A percentile compares a stretch with the other conserved stretches of the same genome.
phyloP scores from a whole-genome alignment of 495 filamentous ascomycete genomes.

The Penicillium cataractarum region DNA sequence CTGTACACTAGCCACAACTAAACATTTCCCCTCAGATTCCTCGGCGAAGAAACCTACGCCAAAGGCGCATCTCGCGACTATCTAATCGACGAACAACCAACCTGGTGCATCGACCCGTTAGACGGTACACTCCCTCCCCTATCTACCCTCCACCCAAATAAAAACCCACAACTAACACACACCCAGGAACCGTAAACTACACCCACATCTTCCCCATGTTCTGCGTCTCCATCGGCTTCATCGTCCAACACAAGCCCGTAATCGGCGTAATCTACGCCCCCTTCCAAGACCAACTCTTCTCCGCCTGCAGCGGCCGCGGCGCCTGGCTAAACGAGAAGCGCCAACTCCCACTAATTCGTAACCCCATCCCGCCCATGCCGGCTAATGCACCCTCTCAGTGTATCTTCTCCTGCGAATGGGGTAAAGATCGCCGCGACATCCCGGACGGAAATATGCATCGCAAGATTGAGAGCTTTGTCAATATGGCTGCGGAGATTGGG shows the following conservation, averaged over 20 bases:
- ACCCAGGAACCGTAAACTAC: conserved; percentile 65
- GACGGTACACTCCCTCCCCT: conserved; percentile 48
- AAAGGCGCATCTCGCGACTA: conserved; percentile 61
- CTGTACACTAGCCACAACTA: background rate
- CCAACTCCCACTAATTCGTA: conserved; percentile 58
- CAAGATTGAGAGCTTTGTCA: conserved; percentile 71
- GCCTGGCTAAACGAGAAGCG: conserved; percentile 68
- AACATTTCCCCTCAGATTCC: conserved; percentile 51
- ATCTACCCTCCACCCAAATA: background rate
- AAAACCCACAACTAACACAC: background rate
- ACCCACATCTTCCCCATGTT: conserved; percentile 75
- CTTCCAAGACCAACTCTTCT: conserved; percentile 65
- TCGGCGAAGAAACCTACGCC: conserved; percentile 72
- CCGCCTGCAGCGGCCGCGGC: conserved; percentile 60
- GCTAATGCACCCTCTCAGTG: conserved; percentile 65
- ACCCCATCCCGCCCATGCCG: conserved; percentile 63
- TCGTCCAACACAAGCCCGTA: conserved; percentile 55
- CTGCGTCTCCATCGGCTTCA: conserved; percentile 68
- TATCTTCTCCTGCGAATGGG: conserved; percentile 72
- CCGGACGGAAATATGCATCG: conserved; percentile 64
- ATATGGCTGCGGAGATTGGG: conserved; percentile 67
- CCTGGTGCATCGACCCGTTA: conserved; percentile 71
- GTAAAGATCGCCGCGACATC: conserved; percentile 66
- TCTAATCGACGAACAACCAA: conserved; percentile 61
- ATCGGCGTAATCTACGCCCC: conserved; percentile 71